A percentile compares a stretch with the other conserved stretches of the same genome.
These are phyloP conservation scores for Purpureocillium takamizusanense DNA, from an alignment of 2,329 filamentous ascomycete species.

Conservation along the genomic window DNA sequence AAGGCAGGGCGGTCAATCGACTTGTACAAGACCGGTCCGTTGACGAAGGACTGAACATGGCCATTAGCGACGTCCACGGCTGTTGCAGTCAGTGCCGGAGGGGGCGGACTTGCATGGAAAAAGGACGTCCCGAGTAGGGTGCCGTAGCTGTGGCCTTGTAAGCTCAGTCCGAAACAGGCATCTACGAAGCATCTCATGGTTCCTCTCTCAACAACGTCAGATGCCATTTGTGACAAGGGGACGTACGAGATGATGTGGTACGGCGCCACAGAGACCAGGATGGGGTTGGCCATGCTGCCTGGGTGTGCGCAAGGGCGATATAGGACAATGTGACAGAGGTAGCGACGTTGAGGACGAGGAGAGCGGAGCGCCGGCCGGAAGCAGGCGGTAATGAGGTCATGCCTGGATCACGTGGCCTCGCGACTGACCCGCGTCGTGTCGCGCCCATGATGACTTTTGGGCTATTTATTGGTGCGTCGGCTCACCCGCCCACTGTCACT, in stretches of 20 bases:
- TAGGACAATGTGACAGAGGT: neutral
- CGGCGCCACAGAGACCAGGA: constrained; percentile 55
- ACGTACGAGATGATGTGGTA: constrained; percentile 69
- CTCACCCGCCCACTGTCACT: too few relatives aligned
- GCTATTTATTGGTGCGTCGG: too few relatives aligned
- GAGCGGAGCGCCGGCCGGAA: neutral
- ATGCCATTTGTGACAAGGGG: neutral
- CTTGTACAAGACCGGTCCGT: constrained; percentile 66
- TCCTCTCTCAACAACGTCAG: too few relatives aligned
- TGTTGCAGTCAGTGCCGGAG: neutral
- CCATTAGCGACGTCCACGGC: neutral
- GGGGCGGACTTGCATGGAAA: constrained; percentile 57
- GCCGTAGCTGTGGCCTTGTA: constrained; percentile 57
- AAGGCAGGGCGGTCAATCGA: constrained; percentile 74
- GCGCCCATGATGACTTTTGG: too few relatives aligned
- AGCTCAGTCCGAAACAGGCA: too few relatives aligned
- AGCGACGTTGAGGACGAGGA: neutral
- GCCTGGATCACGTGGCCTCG: constrained; percentile 21
- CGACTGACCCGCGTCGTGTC: constrained; percentile 16
- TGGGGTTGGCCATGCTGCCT: constrained; percentile 33
- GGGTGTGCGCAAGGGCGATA: neutral
- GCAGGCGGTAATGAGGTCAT: constrained; percentile 5
- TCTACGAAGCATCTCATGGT: too few relatives aligned
- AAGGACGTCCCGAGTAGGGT: constrained; percentile 79
- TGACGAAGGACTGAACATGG: constrained; percentile 53